A percentile compares a stretch with the other conserved stretches of the same genome.
phyloP scores from a whole-genome alignment of 495 filamentous ascomycete genomes.

The Recurvomyces mirabilis region DNA sequence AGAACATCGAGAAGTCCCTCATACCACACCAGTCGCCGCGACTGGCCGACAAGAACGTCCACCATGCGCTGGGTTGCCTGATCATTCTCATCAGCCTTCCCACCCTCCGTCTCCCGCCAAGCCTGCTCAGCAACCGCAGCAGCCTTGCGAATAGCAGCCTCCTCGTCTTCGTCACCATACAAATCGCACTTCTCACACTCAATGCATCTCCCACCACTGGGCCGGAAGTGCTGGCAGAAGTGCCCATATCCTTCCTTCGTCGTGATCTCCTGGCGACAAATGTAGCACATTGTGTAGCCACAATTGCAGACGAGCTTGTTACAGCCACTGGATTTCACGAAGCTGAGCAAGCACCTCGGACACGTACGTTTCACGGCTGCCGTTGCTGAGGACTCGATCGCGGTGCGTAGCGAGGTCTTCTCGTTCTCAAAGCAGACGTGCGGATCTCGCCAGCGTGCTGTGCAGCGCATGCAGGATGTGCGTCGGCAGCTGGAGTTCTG shows the following conservation, averaged over 20 bases:
- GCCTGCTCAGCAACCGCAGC: constrained; percentile 67
- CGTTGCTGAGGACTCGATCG: constrained; percentile 82
- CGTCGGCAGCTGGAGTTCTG: constrained; percentile 52
- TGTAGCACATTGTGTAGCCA: constrained; percentile 95
- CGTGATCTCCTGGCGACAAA: constrained; percentile 52
- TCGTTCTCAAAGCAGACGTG: constrained; percentile 56
- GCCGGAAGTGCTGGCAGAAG: constrained; percentile 94
- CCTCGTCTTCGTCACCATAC: constrained; percentile 78
- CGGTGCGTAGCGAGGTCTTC: constrained; percentile 62
- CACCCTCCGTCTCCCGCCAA: constrained; percentile 50
- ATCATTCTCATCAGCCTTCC: constrained; percentile 8
- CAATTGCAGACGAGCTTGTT: constrained; percentile 98
- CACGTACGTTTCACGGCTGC: constrained; percentile 93
- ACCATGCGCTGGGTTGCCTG: constrained; percentile 11
- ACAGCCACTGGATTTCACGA: constrained; percentile 86
- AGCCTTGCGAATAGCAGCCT: constrained; percentile 60
- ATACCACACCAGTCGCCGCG: constrained; percentile 6
- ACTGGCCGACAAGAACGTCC: constrained; percentile 8
- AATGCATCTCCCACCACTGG: constrained; percentile 54
- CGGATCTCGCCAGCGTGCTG: constrained; percentile 52
- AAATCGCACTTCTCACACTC: constrained; percentile 84
- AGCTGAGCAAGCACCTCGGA: constrained; percentile 75
- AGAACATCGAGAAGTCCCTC: constrained; percentile 20
- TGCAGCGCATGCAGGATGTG: constrained; percentile 66
- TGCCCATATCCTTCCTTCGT: constrained; percentile 66